Conservation (phyloP, 2,329 filamentous ascomycete genomes). For the Colletotrichum shisoi region DNA sequence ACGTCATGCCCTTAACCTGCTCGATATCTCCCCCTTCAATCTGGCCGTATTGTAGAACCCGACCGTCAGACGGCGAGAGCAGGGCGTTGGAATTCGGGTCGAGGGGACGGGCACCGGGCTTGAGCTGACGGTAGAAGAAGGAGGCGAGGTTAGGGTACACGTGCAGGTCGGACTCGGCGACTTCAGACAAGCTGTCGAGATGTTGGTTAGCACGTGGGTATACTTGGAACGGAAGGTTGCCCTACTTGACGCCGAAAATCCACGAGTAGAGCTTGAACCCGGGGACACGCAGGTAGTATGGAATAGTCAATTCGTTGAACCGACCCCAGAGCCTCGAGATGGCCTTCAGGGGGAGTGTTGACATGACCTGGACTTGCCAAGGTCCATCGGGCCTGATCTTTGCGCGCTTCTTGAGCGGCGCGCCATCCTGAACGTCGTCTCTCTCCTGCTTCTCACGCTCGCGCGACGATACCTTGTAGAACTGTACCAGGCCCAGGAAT, state of each 20-base stretch:
- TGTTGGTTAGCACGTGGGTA: constrained; percentile 42
- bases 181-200: constrained; percentile 74
- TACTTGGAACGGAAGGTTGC: constrained; percentile 7
- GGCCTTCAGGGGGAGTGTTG: constrained; percentile 87
- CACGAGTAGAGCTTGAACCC: constrained; percentile 92
- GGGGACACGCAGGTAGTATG: constrained; percentile 85
- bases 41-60: constrained; percentile 87
- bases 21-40: constrained; percentile 96
- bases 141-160: constrained; percentile 90
- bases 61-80: constrained; percentile 88
- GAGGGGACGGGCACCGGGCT: constrained; percentile 84
- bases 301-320: constrained; percentile 89
- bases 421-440: constrained; percentile 53
- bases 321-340: constrained; percentile 87
- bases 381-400: constrained; percentile 83
- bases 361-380: constrained; percentile 95
- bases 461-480: constrained; percentile 75
- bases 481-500: constrained; percentile 82
- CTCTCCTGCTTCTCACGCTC: constrained; percentile 62
- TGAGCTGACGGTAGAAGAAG: constrained; percentile 96
- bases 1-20: constrained; percentile 98
- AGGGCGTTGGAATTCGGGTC: constrained; percentile 82
- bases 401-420: constrained; percentile 60
- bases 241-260: constrained; percentile 84
- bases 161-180: constrained; percentile 86